These are phyloP conservation scores for Saturnispora halmiae DNA, from an alignment of 805 yeast genomes.

Conservation along the genomic window DNA sequence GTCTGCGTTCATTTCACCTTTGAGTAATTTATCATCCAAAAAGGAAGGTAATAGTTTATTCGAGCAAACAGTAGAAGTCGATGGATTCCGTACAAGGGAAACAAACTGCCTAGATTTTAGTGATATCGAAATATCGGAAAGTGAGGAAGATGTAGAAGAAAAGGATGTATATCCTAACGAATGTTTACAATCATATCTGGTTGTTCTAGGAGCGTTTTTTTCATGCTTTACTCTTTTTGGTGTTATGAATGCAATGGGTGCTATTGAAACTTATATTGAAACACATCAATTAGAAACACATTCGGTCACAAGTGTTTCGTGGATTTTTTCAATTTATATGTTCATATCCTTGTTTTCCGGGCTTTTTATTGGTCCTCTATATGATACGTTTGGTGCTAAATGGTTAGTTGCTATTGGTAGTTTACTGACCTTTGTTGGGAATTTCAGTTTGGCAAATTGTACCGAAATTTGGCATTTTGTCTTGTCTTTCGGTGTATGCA, in stretches of 20 bases:
- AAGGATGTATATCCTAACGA: slow-evolving; percentile 45
- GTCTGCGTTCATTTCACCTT: background rate
- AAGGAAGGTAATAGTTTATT: background rate
- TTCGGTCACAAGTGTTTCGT: slow-evolving; percentile 44
- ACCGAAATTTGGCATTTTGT: slow-evolving; percentile 50
- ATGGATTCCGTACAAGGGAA: background rate
- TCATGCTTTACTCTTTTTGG: slow-evolving; percentile 49
- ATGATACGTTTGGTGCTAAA: slow-evolving; percentile 52
- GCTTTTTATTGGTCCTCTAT: slow-evolving; percentile 37
- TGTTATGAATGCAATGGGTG: slow-evolving; percentile 50
- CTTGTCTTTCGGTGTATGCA: slow-evolving; percentile 44
- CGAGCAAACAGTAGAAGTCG: background rate
- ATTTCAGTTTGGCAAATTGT: slow-evolving; percentile 51
- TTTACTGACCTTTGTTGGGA: slow-evolving; percentile 39
- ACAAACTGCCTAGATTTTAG: no score
- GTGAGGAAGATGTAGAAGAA: slow-evolving; percentile 9
- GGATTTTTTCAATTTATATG: slow-evolving; percentile 57
- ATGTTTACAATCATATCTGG: slow-evolving; percentile 45
- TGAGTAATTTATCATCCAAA: slow-evolving; percentile 6
- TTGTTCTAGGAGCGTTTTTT: slow-evolving; percentile 47
- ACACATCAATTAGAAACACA: slow-evolving; percentile 41
- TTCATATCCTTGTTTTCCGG: slow-evolving; percentile 39
- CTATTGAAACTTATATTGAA: slow-evolving; percentile 51
- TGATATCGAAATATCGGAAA: background rate
- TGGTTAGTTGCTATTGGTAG: slow-evolving; percentile 38